Percentiles rank a stretch among this genome's conserved stretches.
phyloP scores from a whole-genome alignment of 495 filamentous ascomycete species.

The Penicillium maclennaniae region DNA sequence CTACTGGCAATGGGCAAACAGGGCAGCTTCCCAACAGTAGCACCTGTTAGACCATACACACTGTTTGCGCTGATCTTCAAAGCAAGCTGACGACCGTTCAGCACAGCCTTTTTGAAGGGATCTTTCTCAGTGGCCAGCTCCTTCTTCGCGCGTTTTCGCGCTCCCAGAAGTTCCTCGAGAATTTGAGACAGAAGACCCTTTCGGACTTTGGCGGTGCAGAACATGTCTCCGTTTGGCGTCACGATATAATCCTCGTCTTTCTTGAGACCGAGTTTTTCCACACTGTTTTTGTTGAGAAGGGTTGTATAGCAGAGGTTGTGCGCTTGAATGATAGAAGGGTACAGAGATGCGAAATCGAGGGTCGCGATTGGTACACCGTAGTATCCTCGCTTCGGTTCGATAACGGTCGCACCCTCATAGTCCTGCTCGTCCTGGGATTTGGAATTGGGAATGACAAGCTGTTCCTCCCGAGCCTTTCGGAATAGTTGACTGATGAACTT shows the following conservation, averaged over 20 bases:
- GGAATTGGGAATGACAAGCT: conserved; percentile 88
- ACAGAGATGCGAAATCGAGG: conserved; percentile 97
- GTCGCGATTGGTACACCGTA: conserved; percentile 94
- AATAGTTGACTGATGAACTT: conserved; percentile 98
- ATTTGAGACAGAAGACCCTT: conserved; percentile 94
- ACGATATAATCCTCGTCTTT: conserved; percentile 95
- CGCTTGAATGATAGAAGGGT: conserved; percentile 97
- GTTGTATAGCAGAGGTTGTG: conserved; percentile 99
- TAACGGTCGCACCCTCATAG: conserved; percentile 97
- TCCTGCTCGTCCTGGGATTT: conserved; percentile 66
- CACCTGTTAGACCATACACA: conserved; percentile 96
- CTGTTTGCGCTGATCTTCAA: conserved; percentile 97
- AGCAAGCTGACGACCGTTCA: conserved; percentile 95
- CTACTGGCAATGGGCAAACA: conserved; percentile 94
- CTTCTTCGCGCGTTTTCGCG: conserved; percentile 89
- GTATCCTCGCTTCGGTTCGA: conserved; percentile 88
- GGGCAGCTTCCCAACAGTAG: conserved; percentile 91
- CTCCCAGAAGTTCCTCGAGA: conserved; percentile 83
- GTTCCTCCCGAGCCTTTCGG: conserved; percentile 87
- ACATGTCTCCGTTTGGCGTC: conserved; percentile 91
- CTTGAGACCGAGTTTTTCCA: conserved; percentile 67
- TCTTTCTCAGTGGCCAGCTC: conserved; percentile 90
- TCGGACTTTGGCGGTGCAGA: conserved; percentile 79
- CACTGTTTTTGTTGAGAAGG: conserved; percentile 71
- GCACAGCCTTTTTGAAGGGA: conserved; percentile 92